These are phyloP conservation scores for Epithemia pelagica DNA, from an alignment of 108 stramenopile species.

Conservation along the genomic window DNA sequence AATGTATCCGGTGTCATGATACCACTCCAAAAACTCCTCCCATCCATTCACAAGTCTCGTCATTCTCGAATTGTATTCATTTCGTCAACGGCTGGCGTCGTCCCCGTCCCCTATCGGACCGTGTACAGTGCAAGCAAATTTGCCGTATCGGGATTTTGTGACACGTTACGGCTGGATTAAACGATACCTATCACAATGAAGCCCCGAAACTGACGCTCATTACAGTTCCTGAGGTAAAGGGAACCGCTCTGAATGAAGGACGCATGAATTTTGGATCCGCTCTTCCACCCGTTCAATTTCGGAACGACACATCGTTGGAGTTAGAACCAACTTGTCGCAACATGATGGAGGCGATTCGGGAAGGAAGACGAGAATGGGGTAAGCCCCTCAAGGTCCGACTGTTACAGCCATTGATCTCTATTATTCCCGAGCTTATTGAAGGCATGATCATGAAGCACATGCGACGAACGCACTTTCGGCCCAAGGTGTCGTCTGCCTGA, in stretches of 20 bases:
- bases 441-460: background rate
- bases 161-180: background rate
- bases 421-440: background rate
- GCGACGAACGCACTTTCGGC: background rate
- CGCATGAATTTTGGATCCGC: background rate
- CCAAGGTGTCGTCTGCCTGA: too few species aligned
- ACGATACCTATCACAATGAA: background rate
- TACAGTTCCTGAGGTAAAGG: background rate
- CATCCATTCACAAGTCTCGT: background rate
- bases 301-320: background rate
- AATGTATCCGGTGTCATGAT: background rate
- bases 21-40: background rate
- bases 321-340: background rate
- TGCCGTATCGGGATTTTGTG: background rate
- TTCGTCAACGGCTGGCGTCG: background rate
- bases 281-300: background rate
- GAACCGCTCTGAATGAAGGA: background rate
- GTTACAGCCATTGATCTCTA: background rate
- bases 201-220: background rate
- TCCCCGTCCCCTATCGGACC: conserved; percentile 3
- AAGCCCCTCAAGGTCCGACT: background rate
- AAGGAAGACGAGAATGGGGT: background rate
- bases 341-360: background rate
- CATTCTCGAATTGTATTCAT: background rate
- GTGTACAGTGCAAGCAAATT: conserved; percentile 3